Evolutionary conservation across 2,329 filamentous ascomycete species (phyloP).

Genomic region (Malbranchea cinnamomea): DNA sequence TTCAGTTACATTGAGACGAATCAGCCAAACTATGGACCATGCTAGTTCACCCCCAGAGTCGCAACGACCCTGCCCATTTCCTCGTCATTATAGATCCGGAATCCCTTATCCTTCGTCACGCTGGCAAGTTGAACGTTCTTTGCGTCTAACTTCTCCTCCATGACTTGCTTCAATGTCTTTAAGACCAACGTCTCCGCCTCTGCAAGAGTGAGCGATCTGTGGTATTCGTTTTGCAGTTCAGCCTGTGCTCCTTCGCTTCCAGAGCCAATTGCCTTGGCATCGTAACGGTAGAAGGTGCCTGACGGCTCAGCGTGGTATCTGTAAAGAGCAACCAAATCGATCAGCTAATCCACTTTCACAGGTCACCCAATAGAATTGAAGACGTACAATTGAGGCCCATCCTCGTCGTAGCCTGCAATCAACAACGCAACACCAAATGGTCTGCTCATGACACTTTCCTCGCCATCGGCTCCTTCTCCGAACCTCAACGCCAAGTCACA

Average conservation of each 20-base stretch:
- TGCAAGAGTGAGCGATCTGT: conserved; percentile 84
- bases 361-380: conserved; percentile 2
- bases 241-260: conserved; percentile 95
- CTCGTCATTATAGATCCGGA: conserved; percentile 95
- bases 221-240: conserved; percentile 96
- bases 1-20: background rate
- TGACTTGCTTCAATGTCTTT: conserved; percentile 98
- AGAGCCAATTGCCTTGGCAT: conserved; percentile 96
- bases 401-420: conserved; percentile 94
- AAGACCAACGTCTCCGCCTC: conserved; percentile 92
- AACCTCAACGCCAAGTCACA: conserved; percentile 93
- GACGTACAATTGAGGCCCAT: conserved; percentile 72
- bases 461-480: conserved; percentile 90
- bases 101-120: conserved; percentile 93
- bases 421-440: conserved; percentile 93
- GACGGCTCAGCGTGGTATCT: conserved; percentile 95
- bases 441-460: conserved; percentile 96
- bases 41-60: conserved; percentile 39
- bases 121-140: conserved; percentile 98
- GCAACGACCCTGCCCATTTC: conserved; percentile 92
- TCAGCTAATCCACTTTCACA: background rate
- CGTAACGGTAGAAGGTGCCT: conserved; percentile 97
- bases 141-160: conserved; percentile 98
- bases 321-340: conserved; percentile 4
- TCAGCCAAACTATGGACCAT: too few relatives aligned